Evolutionary conservation across 192 early-diverging fungal genomes (phyloP).

Genomic region (Irineochytrium annulatum): DNA sequence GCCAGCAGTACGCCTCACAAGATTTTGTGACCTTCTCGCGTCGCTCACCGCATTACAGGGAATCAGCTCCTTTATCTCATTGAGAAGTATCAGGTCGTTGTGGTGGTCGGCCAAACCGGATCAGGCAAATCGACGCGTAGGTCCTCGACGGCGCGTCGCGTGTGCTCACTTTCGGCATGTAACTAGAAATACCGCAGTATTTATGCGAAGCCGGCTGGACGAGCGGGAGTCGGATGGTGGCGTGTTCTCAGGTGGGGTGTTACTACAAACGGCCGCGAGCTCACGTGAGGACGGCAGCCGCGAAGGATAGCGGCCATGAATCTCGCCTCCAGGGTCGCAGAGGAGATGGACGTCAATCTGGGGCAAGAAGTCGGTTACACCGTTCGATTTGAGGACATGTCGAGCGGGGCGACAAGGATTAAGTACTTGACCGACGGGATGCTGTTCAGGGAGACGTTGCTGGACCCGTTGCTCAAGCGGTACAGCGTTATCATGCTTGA

Average conservation of each 20-base stretch:
- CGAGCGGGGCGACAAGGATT: conserved; percentile 55
- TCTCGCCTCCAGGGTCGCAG: conserved; percentile 64
- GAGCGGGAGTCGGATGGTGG: conserved; percentile 52
- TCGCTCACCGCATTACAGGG: too few species aligned
- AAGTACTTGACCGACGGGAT: conserved; percentile 87
- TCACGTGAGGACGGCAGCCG: conserved; percentile 6
- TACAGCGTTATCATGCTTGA: conserved; percentile 81
- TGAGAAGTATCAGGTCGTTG: conserved; percentile 62
- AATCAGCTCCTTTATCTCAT: conserved; percentile 60
- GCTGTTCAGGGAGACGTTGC: conserved; percentile 72
- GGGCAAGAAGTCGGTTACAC: conserved; percentile 76
- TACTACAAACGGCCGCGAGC: not conserved
- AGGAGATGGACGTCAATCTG: conserved; percentile 62
- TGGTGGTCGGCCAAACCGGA: conserved; percentile 75
- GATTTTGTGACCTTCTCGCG: too few species aligned
- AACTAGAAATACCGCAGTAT: conserved; percentile 80
- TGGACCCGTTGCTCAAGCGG: conserved; percentile 66
- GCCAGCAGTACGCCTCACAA: too few species aligned
- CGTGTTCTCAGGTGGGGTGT: conserved; percentile 66
- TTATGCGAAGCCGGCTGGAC: conserved; percentile 74
- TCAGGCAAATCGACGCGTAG: conserved; percentile 80
- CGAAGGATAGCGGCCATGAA: conserved; percentile 22
- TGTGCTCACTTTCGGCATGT: not conserved
- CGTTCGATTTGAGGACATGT: conserved; percentile 70
- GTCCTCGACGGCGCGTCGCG: conserved; percentile 1